phyloP scores from a whole-genome alignment of 106 monocot genomes.

The Dendrobium catenatum region DNA sequence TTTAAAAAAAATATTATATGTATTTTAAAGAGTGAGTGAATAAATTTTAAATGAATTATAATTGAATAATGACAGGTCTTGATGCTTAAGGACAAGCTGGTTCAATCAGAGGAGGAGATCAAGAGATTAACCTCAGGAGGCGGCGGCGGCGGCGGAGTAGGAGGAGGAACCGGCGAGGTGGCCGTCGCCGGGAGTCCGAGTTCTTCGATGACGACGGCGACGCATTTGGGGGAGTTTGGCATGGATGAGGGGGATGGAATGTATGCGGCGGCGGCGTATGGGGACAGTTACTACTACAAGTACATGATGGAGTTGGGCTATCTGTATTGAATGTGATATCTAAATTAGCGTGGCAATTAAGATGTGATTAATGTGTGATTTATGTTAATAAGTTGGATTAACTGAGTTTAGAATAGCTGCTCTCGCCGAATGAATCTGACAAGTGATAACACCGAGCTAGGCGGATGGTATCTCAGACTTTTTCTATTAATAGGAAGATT shows the following conservation, averaged over 20 bases:
- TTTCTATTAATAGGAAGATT: background rate
- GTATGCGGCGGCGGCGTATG: constrained; percentile 12
- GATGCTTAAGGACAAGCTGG: constrained; percentile 27
- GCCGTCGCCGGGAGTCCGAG: constrained; percentile 10
- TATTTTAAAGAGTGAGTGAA: too few species aligned
- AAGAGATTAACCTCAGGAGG: constrained; percentile 8
- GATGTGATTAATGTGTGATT: constrained; percentile 7
- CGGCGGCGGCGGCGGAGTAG: background rate
- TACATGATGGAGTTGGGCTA: constrained; percentile 14
- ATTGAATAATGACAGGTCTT: constrained; percentile 22
- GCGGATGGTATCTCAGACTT: background rate
- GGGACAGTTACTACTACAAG: constrained; percentile 8
- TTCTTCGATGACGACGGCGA: constrained; percentile 17
- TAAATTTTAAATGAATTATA: background rate
- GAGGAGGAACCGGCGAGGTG: background rate
- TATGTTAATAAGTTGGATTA: constrained; percentile 4
- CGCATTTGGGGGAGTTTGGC: constrained; percentile 4
- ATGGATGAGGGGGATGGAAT: constrained; percentile 11
- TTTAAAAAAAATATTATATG: too few species aligned
- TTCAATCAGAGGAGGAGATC: constrained; percentile 36
- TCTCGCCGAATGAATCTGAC: background rate
- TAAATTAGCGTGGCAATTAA: background rate
- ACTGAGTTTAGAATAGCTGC: background rate
- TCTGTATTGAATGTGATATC: constrained; percentile 1
- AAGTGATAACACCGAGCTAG: background rate